These are phyloP conservation scores for Ustilago nuda DNA, from an alignment of 1,284 basidiomycete species.

Conservation along the genomic window DNA sequence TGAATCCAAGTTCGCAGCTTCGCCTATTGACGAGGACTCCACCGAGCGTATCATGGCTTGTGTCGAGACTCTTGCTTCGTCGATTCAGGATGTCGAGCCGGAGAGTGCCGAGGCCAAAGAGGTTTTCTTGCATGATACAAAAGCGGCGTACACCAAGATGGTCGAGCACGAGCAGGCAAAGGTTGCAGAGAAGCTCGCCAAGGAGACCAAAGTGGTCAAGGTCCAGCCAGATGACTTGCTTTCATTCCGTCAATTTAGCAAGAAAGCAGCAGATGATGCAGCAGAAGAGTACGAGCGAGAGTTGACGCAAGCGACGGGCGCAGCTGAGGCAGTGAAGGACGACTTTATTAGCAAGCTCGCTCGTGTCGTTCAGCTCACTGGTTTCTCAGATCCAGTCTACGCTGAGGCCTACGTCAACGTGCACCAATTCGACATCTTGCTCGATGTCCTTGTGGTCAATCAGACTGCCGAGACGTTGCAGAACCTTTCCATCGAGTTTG, in stretches of 20 bases:
- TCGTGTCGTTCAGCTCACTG: slow-evolving; percentile 94
- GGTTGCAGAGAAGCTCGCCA: slow-evolving; percentile 84
- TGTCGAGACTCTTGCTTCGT: slow-evolving; percentile 83
- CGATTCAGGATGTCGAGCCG: slow-evolving; percentile 46
- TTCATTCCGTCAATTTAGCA: slow-evolving; percentile 92
- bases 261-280: slow-evolving; percentile 76
- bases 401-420: slow-evolving; percentile 98
- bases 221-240: slow-evolving; percentile 95
- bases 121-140: slow-evolving; percentile 92
- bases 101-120: slow-evolving; percentile 78
- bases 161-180: slow-evolving; percentile 78
- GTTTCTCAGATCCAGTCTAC: slow-evolving; percentile 98
- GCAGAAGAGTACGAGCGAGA: slow-evolving; percentile 83
- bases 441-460: slow-evolving; percentile 95
- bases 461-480: slow-evolving; percentile 94
- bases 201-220: slow-evolving; percentile 78
- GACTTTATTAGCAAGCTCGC: slow-evolving; percentile 97
- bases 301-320: slow-evolving; percentile 88
- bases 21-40: slow-evolving; percentile 97
- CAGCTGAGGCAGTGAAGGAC: slow-evolving; percentile 80
- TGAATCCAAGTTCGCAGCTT: slow-evolving; percentile 92
- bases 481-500: slow-evolving; percentile 96
- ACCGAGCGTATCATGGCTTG: slow-evolving; percentile 97
- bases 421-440: slow-evolving; percentile 94
- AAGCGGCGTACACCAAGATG: slow-evolving; percentile 94